These are phyloP conservation scores for Zizania palustris DNA, from an alignment of 202 grass and related monocot genomes.

Conservation along the genomic window DNA sequence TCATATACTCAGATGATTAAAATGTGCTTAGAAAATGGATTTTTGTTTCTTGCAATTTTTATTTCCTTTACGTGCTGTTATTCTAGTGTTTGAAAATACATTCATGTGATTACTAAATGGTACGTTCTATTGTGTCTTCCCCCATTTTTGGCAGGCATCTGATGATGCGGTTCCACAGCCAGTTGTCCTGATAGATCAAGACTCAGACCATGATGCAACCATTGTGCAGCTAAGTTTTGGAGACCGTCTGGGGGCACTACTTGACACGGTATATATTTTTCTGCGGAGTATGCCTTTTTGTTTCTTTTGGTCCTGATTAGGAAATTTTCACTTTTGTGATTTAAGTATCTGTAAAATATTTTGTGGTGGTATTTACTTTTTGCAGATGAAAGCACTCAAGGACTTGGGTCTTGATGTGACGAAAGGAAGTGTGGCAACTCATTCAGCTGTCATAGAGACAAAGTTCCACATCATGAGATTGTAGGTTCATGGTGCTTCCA, in stretches of 20 bases:
- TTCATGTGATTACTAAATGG: neutral
- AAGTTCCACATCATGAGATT: slow-evolving; percentile 83
- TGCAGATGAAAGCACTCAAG: slow-evolving; percentile 88
- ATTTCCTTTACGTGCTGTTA: slow-evolving; percentile 3
- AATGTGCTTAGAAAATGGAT: neutral
- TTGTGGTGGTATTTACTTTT: slow-evolving; percentile 46
- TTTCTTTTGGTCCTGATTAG: slow-evolving; percentile 15
- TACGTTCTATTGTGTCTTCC: slow-evolving; percentile 4
- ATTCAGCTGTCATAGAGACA: slow-evolving; percentile 70
- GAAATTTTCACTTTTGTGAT: neutral
- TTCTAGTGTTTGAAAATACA: slow-evolving; percentile 5
- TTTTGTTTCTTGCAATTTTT: neutral
- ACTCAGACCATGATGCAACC: slow-evolving; percentile 81
- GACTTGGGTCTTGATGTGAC: slow-evolving; percentile 89
- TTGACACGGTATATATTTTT: slow-evolving; percentile 69
- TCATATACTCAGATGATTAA: slow-evolving; percentile 8
- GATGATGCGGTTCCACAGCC: slow-evolving; percentile 74
- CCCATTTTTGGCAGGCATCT: slow-evolving; percentile 34
- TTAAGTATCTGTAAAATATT: slow-evolving; percentile 38
- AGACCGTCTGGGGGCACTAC: slow-evolving; percentile 75
- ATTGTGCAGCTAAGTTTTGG: slow-evolving; percentile 90
- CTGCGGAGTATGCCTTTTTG: neutral
- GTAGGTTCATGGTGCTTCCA: slow-evolving; percentile 59
- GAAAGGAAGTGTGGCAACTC: slow-evolving; percentile 78
- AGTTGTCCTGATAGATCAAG: slow-evolving; percentile 88